Conservation (phyloP, 2,329 filamentous ascomycete genomes). For the Alternaria atra region DNA sequence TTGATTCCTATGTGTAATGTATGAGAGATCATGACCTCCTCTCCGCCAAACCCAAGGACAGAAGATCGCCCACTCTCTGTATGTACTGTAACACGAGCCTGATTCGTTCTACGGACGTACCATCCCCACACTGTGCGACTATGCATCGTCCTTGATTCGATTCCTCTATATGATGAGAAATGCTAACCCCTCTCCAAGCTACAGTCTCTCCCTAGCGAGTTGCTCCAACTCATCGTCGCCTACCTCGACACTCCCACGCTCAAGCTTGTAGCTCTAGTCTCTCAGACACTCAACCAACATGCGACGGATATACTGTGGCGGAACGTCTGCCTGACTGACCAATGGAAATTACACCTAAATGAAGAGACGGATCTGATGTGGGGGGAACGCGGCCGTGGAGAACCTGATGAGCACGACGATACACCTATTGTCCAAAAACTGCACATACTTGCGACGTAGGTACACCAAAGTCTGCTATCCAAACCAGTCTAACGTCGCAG, state of each 20-base stretch:
- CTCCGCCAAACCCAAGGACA: background rate
- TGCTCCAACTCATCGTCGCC: constrained; percentile 52
- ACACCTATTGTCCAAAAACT: constrained; percentile 56
- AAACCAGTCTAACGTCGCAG: constrained; percentile 30
- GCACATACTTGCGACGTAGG: constrained; percentile 52
- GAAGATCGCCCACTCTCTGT: constrained; percentile 10
- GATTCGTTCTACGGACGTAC: constrained; percentile 3
- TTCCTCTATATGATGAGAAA: background rate
- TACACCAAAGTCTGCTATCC: background rate
- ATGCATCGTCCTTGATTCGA: background rate
- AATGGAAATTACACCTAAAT: constrained; percentile 41
- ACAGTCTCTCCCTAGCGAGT: constrained; percentile 53
- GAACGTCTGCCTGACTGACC: constrained; percentile 53
- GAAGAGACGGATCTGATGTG: constrained; percentile 18
- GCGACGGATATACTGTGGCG: constrained; percentile 54
- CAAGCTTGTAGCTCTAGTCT: constrained; percentile 45
- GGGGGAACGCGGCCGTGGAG: constrained; percentile 24
- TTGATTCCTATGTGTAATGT: background rate
- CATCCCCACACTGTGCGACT: constrained; percentile 5
- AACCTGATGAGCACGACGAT: constrained; percentile 49
- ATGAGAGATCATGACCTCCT: background rate
- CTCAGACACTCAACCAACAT: constrained; percentile 46
- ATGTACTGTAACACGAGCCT: constrained; percentile 11
- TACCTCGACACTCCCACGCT: constrained; percentile 45
- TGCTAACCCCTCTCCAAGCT: constrained; percentile 28